Conservation (phyloP, 2,329 filamentous ascomycete genomes). For the Sclerotinia minor region DNA sequence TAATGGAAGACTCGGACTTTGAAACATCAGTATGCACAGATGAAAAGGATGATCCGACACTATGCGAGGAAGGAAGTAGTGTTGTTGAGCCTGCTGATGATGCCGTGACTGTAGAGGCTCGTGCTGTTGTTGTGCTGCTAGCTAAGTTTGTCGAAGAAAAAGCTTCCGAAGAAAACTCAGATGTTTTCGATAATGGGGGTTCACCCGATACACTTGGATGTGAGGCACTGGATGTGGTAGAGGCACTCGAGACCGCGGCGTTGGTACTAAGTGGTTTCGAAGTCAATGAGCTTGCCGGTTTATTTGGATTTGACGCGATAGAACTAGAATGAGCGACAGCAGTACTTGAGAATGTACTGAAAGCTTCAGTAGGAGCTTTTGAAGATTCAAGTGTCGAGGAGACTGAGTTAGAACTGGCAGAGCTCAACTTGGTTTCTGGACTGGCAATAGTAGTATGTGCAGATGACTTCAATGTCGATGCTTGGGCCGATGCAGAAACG, state of each 20-base stretch:
- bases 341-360: background rate
- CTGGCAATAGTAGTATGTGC: background rate
- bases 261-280: background rate
- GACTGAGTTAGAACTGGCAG: background rate
- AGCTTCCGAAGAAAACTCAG: background rate
- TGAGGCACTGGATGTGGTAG: background rate
- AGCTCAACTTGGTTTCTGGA: background rate
- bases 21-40: background rate
- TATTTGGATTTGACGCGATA: background rate
- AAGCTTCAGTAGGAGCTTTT: background rate
- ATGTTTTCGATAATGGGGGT: background rate
- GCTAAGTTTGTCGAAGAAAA: constrained; percentile 10
- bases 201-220: background rate
- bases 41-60: background rate
- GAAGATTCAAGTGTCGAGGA: background rate
- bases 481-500: background rate
- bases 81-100: background rate
- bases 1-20: background rate
- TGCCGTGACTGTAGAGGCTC: constrained; percentile 18
- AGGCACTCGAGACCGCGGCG: background rate
- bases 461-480: constrained; percentile 13
- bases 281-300: background rate
- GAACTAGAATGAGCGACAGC: background rate
- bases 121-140: constrained; percentile 2
- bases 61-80: constrained; percentile 1